phyloP scores from a whole-genome alignment of 345 rosid genomes.

The Hypericum perforatum region DNA sequence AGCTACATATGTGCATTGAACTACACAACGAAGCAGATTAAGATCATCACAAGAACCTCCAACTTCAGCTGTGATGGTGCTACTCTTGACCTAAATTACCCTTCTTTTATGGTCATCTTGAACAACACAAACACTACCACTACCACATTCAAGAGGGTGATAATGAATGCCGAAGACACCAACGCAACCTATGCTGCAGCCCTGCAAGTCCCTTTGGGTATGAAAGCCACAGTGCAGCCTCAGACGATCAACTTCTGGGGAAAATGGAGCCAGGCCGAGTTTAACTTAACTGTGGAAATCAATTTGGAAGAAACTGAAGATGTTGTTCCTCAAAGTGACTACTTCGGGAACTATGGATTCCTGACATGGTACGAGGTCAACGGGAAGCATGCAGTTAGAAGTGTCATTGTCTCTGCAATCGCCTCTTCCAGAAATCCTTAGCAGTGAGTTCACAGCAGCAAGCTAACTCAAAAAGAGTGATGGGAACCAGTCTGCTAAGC shows the following conservation, averaged over 20 bases:
- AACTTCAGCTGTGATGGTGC: slow-evolving; percentile 19
- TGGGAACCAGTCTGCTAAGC: too few species aligned
- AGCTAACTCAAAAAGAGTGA: too few species aligned
- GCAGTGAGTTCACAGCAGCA: too few species aligned
- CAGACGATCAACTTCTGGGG: slow-evolving; percentile 18
- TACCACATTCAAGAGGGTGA: slow-evolving; percentile 27
- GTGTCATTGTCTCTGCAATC: slow-evolving; percentile 41
- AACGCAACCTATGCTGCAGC: slow-evolving; percentile 16
- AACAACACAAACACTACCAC: too few species aligned
- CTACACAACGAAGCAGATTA: slow-evolving; percentile 26
- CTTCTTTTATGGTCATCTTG: slow-evolving; percentile 39
- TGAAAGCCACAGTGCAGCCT: slow-evolving; percentile 27
- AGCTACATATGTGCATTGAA: slow-evolving; percentile 31
- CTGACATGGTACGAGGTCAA: slow-evolving; percentile 37
- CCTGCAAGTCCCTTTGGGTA: slow-evolving; percentile 23
- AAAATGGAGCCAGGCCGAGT: slow-evolving; percentile 24
- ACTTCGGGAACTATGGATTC: slow-evolving; percentile 33
- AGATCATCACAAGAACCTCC: slow-evolving; percentile 18
- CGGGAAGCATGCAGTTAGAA: slow-evolving; percentile 27
- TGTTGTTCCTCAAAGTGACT: slow-evolving; percentile 22
- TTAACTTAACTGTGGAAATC: slow-evolving; percentile 27
- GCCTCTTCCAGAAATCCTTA: slow-evolving; percentile 16
- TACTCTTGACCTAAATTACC: slow-evolving; percentile 39
- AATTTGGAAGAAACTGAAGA: slow-evolving; percentile 13
- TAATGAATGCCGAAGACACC: slow-evolving; percentile 27